phyloP scores from a whole-genome alignment of 345 rosid species.

The Cardamine chenopodiifolia region DNA sequence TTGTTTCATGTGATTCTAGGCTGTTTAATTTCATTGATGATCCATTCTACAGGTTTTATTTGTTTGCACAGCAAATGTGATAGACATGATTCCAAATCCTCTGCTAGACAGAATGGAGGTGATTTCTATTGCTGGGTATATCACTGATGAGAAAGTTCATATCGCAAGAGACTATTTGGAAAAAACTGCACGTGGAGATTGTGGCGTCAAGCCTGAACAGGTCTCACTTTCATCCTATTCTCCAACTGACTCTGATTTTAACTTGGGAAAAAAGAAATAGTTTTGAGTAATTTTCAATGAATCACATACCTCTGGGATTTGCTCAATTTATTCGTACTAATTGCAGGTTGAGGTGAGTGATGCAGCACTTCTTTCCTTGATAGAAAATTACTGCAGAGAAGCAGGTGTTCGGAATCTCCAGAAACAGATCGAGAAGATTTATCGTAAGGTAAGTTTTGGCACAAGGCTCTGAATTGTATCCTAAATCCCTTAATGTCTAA shows the following conservation, averaged over 20 bases:
- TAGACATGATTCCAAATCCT: conserved; percentile 93
- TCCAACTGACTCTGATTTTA: neutral
- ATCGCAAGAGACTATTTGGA: conserved; percentile 98
- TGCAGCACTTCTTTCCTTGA: conserved; percentile 81
- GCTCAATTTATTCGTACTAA: conserved; percentile 19
- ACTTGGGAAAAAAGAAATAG: neutral
- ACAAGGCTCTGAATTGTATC: neutral
- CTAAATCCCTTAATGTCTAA: neutral
- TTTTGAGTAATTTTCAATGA: neutral
- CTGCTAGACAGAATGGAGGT: conserved; percentile 99
- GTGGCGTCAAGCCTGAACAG: conserved; percentile 94
- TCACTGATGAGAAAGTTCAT: conserved; percentile 97
- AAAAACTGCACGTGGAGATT: conserved; percentile 80
- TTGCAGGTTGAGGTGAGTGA: conserved; percentile 90
- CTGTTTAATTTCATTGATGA: neutral
- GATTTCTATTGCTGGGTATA: conserved; percentile 94
- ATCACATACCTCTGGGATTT: neutral
- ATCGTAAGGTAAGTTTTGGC: conserved; percentile 71
- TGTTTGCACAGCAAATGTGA: conserved; percentile 99
- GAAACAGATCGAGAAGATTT: conserved; percentile 98
- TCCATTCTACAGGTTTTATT: conserved; percentile 76
- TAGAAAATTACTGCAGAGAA: conserved; percentile 97
- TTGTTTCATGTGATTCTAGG: conserved; percentile 5
- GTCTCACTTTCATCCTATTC: conserved; percentile 43
- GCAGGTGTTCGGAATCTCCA: conserved; percentile 99